Base-by-base conservation (phyloP, 2,329 filamentous ascomycete species). In the Rosellinia necatrix region DNA sequence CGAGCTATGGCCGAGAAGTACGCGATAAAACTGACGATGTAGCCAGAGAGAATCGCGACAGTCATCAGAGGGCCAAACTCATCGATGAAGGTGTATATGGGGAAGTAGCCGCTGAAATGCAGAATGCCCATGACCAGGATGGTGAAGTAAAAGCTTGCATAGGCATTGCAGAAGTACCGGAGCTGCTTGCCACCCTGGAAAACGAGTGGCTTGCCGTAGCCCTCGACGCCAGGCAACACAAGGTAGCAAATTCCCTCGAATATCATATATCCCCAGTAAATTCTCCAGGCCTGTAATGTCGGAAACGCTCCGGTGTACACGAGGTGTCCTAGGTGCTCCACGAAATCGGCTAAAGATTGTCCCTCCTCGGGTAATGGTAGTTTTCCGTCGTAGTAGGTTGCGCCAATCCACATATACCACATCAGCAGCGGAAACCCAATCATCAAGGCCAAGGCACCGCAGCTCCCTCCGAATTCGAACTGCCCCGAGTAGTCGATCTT, bases 381-480 rank as follows among this genome's bases (percentile, higher is more conserved):
- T 61, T 89, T 86, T 65, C 93, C 93, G 70, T 91, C 79, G 76
- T 97, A 99, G 77, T 93, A 96, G 46, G 88, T 92, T 29, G 93
- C 90, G 47, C 94, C 94, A 73, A 96, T 87, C 92, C 92, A 97
- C 92, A 99, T 96, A 78, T 97, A 97, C 83, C 91, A 97, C 93
- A 97, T 97, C 66, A 99, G 82, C 32, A 87, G 60, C n/a, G 94
- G 94, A 75, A 97, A 99, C 41, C 89, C 85, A 60, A 92, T 81
- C 91, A 97, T 97, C 84, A 97, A 92, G 64, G 83, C 78, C 13
- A 83, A 75, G 37, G 92, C 88, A 52, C 94, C 93, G n/a, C 82
- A 71, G 3, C 90, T 87, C 56, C 94, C 94, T 61, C 93, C 93
- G 70, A 97, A 99, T 71, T 99, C 96, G 65, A 84, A 82, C 61